Conservation (phyloP, 106 monocot genomes). For the Dioscorea dumetorum region DNA sequence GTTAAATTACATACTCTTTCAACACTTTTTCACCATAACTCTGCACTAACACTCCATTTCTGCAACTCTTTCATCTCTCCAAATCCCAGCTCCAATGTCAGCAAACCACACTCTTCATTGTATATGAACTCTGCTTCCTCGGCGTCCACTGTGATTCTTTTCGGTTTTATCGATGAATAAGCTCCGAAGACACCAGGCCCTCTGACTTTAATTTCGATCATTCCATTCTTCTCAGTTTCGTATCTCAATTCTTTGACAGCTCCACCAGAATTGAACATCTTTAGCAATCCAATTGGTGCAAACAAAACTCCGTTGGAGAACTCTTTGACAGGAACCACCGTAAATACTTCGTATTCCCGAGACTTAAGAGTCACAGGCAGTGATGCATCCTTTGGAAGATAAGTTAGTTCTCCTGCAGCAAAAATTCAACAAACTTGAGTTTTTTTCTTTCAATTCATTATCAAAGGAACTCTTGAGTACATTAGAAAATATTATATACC, state of each 20-base stretch:
- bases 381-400: slow-evolving; percentile 35
- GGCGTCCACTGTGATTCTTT: slow-evolving; percentile 18
- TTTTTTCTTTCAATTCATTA: too few species aligned
- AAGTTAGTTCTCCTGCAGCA: slow-evolving; percentile 40
- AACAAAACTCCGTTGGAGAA: slow-evolving; percentile 36
- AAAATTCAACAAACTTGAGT: neutral
- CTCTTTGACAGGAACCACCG: slow-evolving; percentile 37
- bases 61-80: slow-evolving; percentile 17
- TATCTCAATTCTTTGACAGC: slow-evolving; percentile 41
- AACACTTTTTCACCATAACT: neutral
- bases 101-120: slow-evolving; percentile 14
- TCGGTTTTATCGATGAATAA: slow-evolving; percentile 29
- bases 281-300: slow-evolving; percentile 57
- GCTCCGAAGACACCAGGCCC: slow-evolving; percentile 27
- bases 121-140: slow-evolving; percentile 19
- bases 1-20: too few species aligned
- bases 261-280: slow-evolving; percentile 78
- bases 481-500: slow-evolving; percentile 3
- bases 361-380: slow-evolving; percentile 44
- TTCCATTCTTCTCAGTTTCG: slow-evolving; percentile 2
- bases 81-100: slow-evolving; percentile 17
- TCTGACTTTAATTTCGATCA: slow-evolving; percentile 8
- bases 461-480: too few species aligned
- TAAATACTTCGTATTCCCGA: slow-evolving; percentile 54
- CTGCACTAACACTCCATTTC: slow-evolving; percentile 10